Percentiles rank a stretch among this genome's conserved stretches.
phyloP scores from a whole-genome alignment of 192 early-diverging fungal species.

The Rhizoclosmatium globosum region DNA sequence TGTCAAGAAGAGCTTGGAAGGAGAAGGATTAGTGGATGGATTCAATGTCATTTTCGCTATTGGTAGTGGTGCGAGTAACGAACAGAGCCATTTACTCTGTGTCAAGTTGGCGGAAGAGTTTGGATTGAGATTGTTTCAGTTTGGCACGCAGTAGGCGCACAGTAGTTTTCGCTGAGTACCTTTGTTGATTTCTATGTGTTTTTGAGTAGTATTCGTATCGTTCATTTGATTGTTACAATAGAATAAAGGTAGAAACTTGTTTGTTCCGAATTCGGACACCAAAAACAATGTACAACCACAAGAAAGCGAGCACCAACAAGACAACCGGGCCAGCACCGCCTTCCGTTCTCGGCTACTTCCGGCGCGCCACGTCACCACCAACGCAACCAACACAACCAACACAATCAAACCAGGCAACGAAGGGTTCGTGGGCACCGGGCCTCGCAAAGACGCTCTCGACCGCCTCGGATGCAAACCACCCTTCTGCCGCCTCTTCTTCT shows the following conservation, averaged over 20 bases:
- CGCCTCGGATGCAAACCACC: neutral
- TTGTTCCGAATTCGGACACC: no score
- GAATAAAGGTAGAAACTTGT: no score
- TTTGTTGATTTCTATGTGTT: no score
- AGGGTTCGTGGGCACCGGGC: neutral
- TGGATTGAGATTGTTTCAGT: no score
- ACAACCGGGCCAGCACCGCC: neutral
- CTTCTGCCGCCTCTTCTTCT: no score
- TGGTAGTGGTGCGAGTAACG: neutral
- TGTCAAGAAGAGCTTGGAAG: neutral
- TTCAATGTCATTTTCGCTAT: constrained; percentile 25
- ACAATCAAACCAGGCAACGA: neutral
- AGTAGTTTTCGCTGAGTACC: no score
- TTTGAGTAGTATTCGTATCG: no score
- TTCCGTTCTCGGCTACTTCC: neutral
- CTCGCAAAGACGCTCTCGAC: neutral
- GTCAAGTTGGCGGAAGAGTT: no score
- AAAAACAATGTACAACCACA: neutral
- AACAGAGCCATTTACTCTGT: no score
- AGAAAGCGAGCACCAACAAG: neutral
- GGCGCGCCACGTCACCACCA: neutral
- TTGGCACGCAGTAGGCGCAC: no score
- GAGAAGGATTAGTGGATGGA: constrained; percentile 11
- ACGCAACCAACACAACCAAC: neutral
- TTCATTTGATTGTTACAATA: no score